These are phyloP conservation scores for Mariannaea elegans DNA, from an alignment of 2,329 filamentous ascomycete genomes.

Conservation along the genomic window DNA sequence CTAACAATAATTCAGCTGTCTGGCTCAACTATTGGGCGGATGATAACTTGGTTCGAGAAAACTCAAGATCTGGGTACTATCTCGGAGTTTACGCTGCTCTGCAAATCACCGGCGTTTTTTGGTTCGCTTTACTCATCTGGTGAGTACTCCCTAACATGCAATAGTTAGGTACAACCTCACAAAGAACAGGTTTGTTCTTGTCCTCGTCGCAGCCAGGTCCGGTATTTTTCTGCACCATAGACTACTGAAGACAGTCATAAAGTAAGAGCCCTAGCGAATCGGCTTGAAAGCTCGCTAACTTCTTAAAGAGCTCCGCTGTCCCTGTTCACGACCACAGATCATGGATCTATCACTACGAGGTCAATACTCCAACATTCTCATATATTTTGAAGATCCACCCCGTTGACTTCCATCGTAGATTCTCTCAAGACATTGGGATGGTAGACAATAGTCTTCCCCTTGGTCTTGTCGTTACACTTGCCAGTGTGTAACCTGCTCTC, in stretches of 20 bases:
- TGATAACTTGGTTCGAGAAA: slow-evolving; percentile 22
- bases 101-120: slow-evolving; percentile 32
- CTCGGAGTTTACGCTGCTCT: slow-evolving; percentile 39
- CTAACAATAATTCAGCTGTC: slow-evolving; percentile 29
- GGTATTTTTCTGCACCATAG: slow-evolving; percentile 38
- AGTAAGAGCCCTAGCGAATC: neutral
- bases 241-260: slow-evolving; percentile 36
- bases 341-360: slow-evolving; percentile 53
- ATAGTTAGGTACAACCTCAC: neutral
- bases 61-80: slow-evolving; percentile 27
- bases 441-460: slow-evolving; percentile 53
- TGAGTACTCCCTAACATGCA: neutral
- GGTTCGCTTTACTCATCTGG: slow-evolving; percentile 35
- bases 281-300: neutral
- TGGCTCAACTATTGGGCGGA: slow-evolving; percentile 46
- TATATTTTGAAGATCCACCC: neutral
- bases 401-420: slow-evolving; percentile 37
- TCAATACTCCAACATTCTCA: slow-evolving; percentile 16
- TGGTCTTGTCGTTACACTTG: slow-evolving; percentile 44
- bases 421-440: slow-evolving; percentile 55
- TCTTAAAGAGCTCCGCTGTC: slow-evolving; percentile 48
- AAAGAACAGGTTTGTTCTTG: slow-evolving; percentile 39
- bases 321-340: slow-evolving; percentile 52
- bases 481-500: slow-evolving; percentile 43
- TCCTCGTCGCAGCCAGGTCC: slow-evolving; percentile 39